These are phyloP conservation scores for Endotrypanum monterogeii DNA, from an alignment of 208 protist genomes.

Conservation along the genomic window DNA sequence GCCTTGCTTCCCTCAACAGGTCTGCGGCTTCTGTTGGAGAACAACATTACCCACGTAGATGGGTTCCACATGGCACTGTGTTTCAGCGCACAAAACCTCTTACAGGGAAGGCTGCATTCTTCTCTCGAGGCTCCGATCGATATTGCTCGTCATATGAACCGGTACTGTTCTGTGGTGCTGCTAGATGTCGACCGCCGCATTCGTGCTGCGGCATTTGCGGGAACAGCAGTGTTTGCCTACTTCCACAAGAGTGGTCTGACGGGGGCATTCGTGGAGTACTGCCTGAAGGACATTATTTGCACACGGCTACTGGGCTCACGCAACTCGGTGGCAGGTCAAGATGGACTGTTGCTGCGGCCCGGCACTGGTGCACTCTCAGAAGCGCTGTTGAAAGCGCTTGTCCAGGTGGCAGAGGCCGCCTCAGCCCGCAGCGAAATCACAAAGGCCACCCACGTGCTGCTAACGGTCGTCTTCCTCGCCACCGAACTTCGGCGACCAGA, in stretches of 20 bases:
- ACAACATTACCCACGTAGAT: constrained; percentile 63
- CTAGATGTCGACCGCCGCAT: constrained; percentile 46
- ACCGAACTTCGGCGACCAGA: constrained; percentile 26
- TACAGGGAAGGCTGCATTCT: constrained; percentile 35
- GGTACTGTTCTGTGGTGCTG: constrained; percentile 66
- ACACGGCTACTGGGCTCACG: constrained; percentile 62
- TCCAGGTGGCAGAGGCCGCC: constrained; percentile 54
- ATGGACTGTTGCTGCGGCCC: constrained; percentile 41
- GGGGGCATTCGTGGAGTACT: constrained; percentile 69
- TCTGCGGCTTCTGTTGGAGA: constrained; percentile 69
- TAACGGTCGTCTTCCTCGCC: constrained; percentile 37
- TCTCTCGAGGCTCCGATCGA: constrained; percentile 67
- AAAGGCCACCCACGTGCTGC: constrained; percentile 62
- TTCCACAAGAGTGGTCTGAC: constrained; percentile 64
- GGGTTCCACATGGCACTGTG: constrained; percentile 79
- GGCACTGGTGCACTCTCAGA: constrained; percentile 23
- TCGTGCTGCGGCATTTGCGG: constrained; percentile 30
- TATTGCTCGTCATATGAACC: constrained; percentile 47
- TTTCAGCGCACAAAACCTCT: constrained; percentile 57
- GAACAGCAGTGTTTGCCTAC: constrained; percentile 69
- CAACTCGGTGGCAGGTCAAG: constrained; percentile 31
- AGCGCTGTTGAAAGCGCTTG: constrained; percentile 64
- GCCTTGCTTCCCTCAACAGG: constrained; percentile 70
- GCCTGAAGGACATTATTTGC: constrained; percentile 60
- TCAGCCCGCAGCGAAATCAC: constrained; percentile 44